Base-by-base conservation (phyloP, 345 rosid genomes). In the Gynandropsis gynandra region DNA sequence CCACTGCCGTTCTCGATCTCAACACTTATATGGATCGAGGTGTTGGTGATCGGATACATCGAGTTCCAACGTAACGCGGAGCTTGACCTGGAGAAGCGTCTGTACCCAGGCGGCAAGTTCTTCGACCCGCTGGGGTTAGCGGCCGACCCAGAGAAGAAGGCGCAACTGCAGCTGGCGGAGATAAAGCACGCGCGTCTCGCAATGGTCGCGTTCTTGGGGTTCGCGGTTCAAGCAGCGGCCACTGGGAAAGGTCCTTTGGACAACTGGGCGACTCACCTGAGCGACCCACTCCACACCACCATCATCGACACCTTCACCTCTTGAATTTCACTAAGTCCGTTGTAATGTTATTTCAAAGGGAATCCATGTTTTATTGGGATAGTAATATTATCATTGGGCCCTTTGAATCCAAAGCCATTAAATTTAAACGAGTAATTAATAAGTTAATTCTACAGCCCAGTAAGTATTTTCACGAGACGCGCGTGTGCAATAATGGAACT, bases 121-220 rank as follows among this genome's bases (percentile, higher is more conserved):
- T 90, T 90, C 16, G 96, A 90, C 64, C 96, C 98, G 1, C 74
- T 90, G 0, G 96, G 96, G 0, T 61, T 90, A 64, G 98, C 98
- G 0, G 43, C 83, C 2, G 96, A 90, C 73, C 98, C 98, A 0
- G 98, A 87, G 71, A 90, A 83, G 92, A 87, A 65, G 53, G 87
- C 75, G 3, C 78, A 62, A 19, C 95, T 90, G 61, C 96, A 87
- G 41, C 34, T 90, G 79, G 98, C 98, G 0, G 98, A 90, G 87
- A 90, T 90, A 73, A 90, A 90, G 80, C 98, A 90, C 55, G 98
- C 98, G 12, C 96, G 98, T 17, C 87, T 87, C 7, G 98, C 98
- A 34, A 84, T 90, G 98, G 83, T 90, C 10, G 96, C 56, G 4
- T 87, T 84, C 75, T 71, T 90, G 1, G 96, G 98, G 4, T 90